Base-by-base conservation (phyloP, 2,329 filamentous ascomycete genomes). In the Fusarium irregulare region DNA sequence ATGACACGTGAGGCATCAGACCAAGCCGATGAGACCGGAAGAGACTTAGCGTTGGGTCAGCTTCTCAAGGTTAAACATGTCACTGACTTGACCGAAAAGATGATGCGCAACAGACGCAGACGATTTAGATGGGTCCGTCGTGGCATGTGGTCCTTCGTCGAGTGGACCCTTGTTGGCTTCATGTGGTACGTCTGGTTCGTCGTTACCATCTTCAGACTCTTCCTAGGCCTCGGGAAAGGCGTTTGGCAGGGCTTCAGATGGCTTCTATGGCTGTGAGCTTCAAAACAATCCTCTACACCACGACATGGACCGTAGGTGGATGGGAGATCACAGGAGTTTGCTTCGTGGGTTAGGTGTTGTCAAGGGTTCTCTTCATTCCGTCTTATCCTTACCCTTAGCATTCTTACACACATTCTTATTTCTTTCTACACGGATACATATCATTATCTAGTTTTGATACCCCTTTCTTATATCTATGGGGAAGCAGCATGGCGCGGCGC, bases 161-260 rank as follows among this genome's bases (percentile, higher is more conserved):
- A 98, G 83, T 98, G 94, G 93, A 83, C 89, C 51, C 86, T 98
- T 20, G 89, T 98, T 41, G 92, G 92, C 6, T 88, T 97, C 73
- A 93, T 98, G 90, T 98, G 96, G 94, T 93, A 92, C 80, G 90
- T 97, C 18, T 98, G 95, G 94, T 88, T 97, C 63, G 84, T 97
- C 34, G 94, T 98, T 25, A 92, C 94, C 78, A 84, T 95, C 25
- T 83, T 92, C 54, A 88, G 93, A 64, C 79, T 92, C 16, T 81
- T 92, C 37, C 82, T 89, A 64, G 89, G 90, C 13, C 73, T 91
- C 2, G 86, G 91, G 46, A 86, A 86, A 47, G 89, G 89, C 4
- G 76, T 88, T 0, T 82, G 89, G 51, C 81, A 83, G 13, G 85
- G 87, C 12, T 83, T 92, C n/a, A 86, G 86, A 76, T 98, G 95